Conservation (phyloP, 2,329 filamentous ascomycete species). For the Cordyceps militaris region DNA sequence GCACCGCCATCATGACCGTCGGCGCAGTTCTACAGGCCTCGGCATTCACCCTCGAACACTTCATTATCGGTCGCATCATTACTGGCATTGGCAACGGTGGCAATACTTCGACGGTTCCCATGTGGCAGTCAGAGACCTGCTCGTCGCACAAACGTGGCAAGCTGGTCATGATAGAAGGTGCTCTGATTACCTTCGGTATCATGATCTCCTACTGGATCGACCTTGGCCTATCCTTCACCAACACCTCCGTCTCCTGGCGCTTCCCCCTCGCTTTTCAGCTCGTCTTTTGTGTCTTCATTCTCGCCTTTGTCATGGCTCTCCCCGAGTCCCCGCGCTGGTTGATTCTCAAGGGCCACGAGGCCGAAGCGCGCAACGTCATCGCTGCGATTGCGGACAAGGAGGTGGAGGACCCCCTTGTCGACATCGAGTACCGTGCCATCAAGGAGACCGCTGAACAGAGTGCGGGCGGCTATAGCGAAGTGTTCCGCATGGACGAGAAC, state of each 20-base stretch:
- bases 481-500: constrained; percentile 53
- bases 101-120: constrained; percentile 50
- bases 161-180: constrained; percentile 54
- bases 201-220: constrained; percentile 56
- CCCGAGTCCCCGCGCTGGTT: constrained; percentile 48
- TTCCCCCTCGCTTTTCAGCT: constrained; percentile 53
- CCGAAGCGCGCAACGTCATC: constrained; percentile 41
- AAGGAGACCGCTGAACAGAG: constrained; percentile 64
- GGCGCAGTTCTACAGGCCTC: constrained; percentile 53
- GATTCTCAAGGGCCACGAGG: constrained; percentile 38
- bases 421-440: constrained; percentile 53
- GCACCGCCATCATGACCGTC: constrained; percentile 49
- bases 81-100: constrained; percentile 52
- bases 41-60: constrained; percentile 46
- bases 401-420: constrained; percentile 48
- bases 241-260: constrained; percentile 40
- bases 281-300: constrained; percentile 51
- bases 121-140: constrained; percentile 55
- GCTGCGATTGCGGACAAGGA: constrained; percentile 48
- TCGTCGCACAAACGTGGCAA: constrained; percentile 51
- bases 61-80: constrained; percentile 52
- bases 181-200: constrained; percentile 50
- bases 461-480: constrained; percentile 50
- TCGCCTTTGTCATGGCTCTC: constrained; percentile 43
- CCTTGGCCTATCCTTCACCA: constrained; percentile 47